Evolutionary conservation across 768 basidiomycete species (phyloP).

Genomic region (Boletus tylopilopsis): DNA sequence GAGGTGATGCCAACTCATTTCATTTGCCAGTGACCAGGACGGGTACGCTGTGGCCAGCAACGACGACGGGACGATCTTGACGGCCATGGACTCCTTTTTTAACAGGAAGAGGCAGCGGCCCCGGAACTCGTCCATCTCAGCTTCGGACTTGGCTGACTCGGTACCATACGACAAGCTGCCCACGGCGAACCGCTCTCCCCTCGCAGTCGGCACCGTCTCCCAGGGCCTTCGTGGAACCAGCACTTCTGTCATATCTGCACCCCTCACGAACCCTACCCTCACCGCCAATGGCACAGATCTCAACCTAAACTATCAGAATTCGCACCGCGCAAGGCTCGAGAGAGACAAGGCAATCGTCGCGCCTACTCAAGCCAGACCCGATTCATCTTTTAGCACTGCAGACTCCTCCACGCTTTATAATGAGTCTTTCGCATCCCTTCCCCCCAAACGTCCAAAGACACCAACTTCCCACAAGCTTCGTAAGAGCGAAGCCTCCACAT

Average conservation of each 20-base stretch:
- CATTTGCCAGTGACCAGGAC: slow-evolving; percentile 4
- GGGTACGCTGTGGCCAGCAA: slow-evolving; percentile 8
- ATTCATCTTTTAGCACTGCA: slow-evolving; percentile 51
- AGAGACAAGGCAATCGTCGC: slow-evolving; percentile 43
- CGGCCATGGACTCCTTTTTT: slow-evolving; percentile 62
- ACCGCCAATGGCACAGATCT: slow-evolving; percentile 69
- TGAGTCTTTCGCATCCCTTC: slow-evolving; percentile 40
- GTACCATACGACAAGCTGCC: slow-evolving; percentile 71
- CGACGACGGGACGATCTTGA: slow-evolving; percentile 12
- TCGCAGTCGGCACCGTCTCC: slow-evolving; percentile 51
- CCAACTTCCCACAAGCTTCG: slow-evolving; percentile 33
- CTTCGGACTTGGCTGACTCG: slow-evolving; percentile 61
- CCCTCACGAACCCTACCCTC: slow-evolving; percentile 78
- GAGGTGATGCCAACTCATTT: slow-evolving; percentile 3
- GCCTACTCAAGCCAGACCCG: slow-evolving; percentile 35
- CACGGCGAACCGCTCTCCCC: slow-evolving; percentile 51
- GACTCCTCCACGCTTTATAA: slow-evolving; percentile 61
- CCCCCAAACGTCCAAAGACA: slow-evolving; percentile 35
- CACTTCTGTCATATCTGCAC: slow-evolving; percentile 60
- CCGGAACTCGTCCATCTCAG: slow-evolving; percentile 59
- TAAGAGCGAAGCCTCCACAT: slow-evolving; percentile 56
- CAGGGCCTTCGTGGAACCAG: slow-evolving; percentile 47
- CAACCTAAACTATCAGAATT: slow-evolving; percentile 56
- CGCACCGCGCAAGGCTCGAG: slow-evolving; percentile 49
- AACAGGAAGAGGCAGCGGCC: slow-evolving; percentile 57